phyloP scores from a whole-genome alignment of 306 rosid species.

The Glycine tomentella region DNA sequence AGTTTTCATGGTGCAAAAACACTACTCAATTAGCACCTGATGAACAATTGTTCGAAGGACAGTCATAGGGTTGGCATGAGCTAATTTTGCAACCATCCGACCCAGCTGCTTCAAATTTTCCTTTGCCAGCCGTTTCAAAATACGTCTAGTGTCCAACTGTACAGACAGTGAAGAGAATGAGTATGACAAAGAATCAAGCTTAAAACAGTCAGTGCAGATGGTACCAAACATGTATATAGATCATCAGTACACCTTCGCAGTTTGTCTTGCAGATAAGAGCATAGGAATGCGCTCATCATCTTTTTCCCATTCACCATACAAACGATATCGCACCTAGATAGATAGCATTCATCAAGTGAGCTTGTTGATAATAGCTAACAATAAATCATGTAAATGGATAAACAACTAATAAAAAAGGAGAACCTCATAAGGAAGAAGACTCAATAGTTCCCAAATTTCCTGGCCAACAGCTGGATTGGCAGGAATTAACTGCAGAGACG shows the following conservation, averaged over 20 bases:
- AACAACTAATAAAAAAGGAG: slow-evolving; percentile 39
- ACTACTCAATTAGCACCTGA: slow-evolving; percentile 68
- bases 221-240: neutral
- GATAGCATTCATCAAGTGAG: slow-evolving; percentile 51
- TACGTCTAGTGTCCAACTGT: slow-evolving; percentile 96
- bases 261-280: slow-evolving; percentile 89
- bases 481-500: slow-evolving; percentile 93
- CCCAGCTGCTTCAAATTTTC: slow-evolving; percentile 99
- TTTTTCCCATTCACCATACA: slow-evolving; percentile 98
- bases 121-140: slow-evolving; percentile 94
- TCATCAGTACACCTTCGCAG: slow-evolving; percentile 74
- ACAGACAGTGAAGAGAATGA: slow-evolving; percentile 29
- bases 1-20: slow-evolving; percentile 39
- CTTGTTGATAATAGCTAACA: slow-evolving; percentile 46
- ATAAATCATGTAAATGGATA: slow-evolving; percentile 35
- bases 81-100: slow-evolving; percentile 97
- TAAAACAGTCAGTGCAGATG: slow-evolving; percentile 24
- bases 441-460: slow-evolving; percentile 98
- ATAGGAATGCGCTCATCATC: slow-evolving; percentile 92
- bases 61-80: slow-evolving; percentile 99
- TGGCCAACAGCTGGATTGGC: slow-evolving; percentile 99
- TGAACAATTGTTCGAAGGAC: slow-evolving; percentile 93
- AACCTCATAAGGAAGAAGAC: slow-evolving; percentile 98
- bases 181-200: slow-evolving; percentile 37
- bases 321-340: slow-evolving; percentile 87